Percentiles rank a stretch among this genome's conserved stretches.
Evolutionary conservation across 352 stramenopile species (phyloP).

Genomic region (Phytophthora brassicae): DNA sequence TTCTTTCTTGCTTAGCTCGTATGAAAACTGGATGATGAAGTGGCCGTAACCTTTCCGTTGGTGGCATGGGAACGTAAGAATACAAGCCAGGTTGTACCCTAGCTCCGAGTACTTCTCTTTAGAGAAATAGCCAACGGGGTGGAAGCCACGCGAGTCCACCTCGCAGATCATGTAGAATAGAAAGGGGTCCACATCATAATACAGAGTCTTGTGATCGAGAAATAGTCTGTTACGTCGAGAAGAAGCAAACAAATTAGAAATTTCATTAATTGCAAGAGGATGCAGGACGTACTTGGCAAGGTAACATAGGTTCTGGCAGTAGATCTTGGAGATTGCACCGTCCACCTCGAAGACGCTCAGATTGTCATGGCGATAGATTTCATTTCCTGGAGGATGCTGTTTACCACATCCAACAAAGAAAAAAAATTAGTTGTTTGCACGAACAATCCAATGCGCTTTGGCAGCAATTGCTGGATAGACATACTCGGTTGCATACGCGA

Average conservation of each 20-base stretch:
- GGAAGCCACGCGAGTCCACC: constrained; percentile 89
- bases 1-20: constrained; percentile 99
- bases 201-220: constrained; percentile 99
- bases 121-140: constrained; percentile 98
- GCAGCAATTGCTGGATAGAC: constrained; percentile 12
- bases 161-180: constrained; percentile 99
- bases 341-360: constrained; percentile 97
- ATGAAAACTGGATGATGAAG: constrained; percentile 99
- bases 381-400: constrained; percentile 77
- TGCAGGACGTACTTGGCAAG: constrained; percentile 90
- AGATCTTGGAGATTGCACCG: constrained; percentile 95
- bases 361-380: constrained; percentile 95
- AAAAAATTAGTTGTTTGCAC: too few relatives aligned
- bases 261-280: background rate
- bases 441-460: too few relatives aligned
- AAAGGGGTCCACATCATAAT: constrained; percentile 99
- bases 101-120: constrained; percentile 99
- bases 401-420: background rate
- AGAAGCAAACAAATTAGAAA: background rate
- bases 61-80: constrained; percentile 99
- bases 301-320: constrained; percentile 99
- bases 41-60: constrained; percentile 99
- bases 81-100: constrained; percentile 99
- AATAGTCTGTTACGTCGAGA: constrained; percentile 84
- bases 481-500: constrained; percentile 60